These are phyloP conservation scores for Kockiozyma suomiensis DNA, from an alignment of 805 yeast species.

Conservation along the genomic window DNA sequence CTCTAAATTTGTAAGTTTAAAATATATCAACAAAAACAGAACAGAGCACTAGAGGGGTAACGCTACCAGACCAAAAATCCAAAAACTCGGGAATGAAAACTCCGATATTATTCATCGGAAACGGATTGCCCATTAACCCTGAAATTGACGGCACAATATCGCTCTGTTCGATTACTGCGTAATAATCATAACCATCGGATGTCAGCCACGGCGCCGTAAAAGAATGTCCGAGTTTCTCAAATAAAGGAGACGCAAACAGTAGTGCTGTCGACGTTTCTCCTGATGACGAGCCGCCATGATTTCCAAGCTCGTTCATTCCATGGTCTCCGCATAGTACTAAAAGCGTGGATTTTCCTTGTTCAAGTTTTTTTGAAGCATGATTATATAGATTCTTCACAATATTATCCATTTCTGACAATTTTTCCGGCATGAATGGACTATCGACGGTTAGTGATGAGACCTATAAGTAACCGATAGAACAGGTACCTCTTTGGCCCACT, in stretches of 20 bases:
- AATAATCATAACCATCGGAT: slow-evolving; percentile 51
- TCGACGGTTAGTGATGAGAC: background rate
- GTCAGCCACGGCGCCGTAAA: background rate
- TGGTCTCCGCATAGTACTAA: slow-evolving; percentile 87
- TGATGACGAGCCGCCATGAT: slow-evolving; percentile 92
- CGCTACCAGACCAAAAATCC: slow-evolving; percentile 37
- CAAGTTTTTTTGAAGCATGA: slow-evolving; percentile 40
- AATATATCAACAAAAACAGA: too few relatives aligned
- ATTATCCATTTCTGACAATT: slow-evolving; percentile 83
- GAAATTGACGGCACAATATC: slow-evolving; percentile 75
- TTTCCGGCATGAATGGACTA: slow-evolving; percentile 76
- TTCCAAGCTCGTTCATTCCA: slow-evolving; percentile 91
- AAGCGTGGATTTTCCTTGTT: slow-evolving; percentile 53
- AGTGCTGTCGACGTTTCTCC: slow-evolving; percentile 93
- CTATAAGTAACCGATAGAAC: background rate
- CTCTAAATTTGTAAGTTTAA: slow-evolving; percentile 38
- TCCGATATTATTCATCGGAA: slow-evolving; percentile 77
- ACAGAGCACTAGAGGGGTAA: background rate
- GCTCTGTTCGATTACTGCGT: slow-evolving; percentile 59
- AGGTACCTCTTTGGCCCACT: slow-evolving; percentile 69
- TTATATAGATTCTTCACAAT: slow-evolving; percentile 59
- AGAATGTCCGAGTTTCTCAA: slow-evolving; percentile 42
- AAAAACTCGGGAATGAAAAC: slow-evolving; percentile 62
- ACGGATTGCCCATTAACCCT: slow-evolving; percentile 60
- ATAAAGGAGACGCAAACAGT: slow-evolving; percentile 65